A percentile compares a stretch with the other conserved stretches of the same genome.
Conservation (phyloP, 306 rosid species). For the Biancaea sappan region DNA sequence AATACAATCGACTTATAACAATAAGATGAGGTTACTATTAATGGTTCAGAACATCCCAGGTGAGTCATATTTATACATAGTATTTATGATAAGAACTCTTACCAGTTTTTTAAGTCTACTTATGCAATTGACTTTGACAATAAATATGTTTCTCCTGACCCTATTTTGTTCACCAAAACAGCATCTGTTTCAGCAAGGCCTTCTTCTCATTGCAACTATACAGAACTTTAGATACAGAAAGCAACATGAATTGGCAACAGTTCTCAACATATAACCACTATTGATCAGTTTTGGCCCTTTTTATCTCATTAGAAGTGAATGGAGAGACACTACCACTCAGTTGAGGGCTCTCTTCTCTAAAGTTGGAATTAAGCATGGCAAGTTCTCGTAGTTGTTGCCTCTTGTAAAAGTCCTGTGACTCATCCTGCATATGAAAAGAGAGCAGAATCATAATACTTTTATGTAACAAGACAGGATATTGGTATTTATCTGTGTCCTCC, state of each 20-base stretch:
- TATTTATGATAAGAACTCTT: slow-evolving; percentile 28
- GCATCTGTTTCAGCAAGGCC: slow-evolving; percentile 34
- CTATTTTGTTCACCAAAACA: slow-evolving; percentile 42
- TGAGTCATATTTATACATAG: slow-evolving; percentile 13
- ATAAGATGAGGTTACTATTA: not conserved
- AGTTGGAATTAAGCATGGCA: slow-evolving; percentile 59
- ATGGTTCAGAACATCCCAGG: not conserved
- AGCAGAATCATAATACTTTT: not conserved
- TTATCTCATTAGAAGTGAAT: slow-evolving; percentile 71
- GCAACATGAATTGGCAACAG: slow-evolving; percentile 35
- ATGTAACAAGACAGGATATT: not conserved
- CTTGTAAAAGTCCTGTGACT: slow-evolving; percentile 75
- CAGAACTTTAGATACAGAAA: slow-evolving; percentile 43
- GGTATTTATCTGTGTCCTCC: not conserved
- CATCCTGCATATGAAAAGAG: slow-evolving; percentile 58
- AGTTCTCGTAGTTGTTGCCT: slow-evolving; percentile 66
- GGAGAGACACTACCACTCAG: slow-evolving; percentile 65
- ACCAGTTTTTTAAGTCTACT: slow-evolving; percentile 41
- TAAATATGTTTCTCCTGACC: slow-evolving; percentile 40
- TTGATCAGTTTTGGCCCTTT: slow-evolving; percentile 74
- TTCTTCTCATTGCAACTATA: slow-evolving; percentile 40
- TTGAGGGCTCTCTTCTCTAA: slow-evolving; percentile 65
- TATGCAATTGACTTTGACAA: slow-evolving; percentile 46
- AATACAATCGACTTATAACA: slow-evolving; percentile 23
- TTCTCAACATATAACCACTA: slow-evolving; percentile 33